phyloP scores from a whole-genome alignment of 1,284 basidiomycete species.

The Exobasidium rhododendri region DNA sequence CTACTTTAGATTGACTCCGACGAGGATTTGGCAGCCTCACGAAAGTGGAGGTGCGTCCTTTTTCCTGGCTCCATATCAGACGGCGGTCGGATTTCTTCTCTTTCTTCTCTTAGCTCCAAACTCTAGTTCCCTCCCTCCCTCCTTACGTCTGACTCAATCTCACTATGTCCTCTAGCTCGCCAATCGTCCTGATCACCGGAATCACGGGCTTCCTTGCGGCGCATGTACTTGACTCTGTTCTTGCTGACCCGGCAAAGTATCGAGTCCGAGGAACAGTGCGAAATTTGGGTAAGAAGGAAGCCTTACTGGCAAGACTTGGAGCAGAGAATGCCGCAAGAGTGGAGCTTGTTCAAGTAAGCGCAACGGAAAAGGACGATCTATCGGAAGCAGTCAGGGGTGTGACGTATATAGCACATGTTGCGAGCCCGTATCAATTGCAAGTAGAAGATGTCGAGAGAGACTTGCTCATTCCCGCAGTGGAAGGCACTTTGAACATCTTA shows the following conservation, averaged over 20 bases:
- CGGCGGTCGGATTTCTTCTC: too few relatives aligned
- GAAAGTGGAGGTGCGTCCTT: too few relatives aligned
- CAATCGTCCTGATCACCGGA: constrained; percentile 41
- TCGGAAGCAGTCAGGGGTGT: constrained; percentile 47
- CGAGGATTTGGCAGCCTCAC: too few relatives aligned
- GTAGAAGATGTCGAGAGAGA: constrained; percentile 51
- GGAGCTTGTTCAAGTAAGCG: constrained; percentile 47
- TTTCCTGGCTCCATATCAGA: too few relatives aligned
- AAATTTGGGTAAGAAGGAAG: constrained; percentile 34
- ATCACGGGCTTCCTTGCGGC: constrained; percentile 45
- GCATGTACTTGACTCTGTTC: constrained; percentile 39
- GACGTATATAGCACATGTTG: constrained; percentile 29
- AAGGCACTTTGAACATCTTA: constrained; percentile 52
- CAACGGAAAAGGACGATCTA: constrained; percentile 52
- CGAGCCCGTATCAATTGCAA: constrained; percentile 45
- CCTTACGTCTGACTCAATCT: too few relatives aligned
- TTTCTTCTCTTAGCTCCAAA: too few relatives aligned
- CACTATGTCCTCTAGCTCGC: too few relatives aligned
- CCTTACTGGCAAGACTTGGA: constrained; percentile 28
- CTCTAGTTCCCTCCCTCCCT: too few relatives aligned
- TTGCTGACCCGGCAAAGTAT: constrained; percentile 34
- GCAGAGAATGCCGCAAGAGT: constrained; percentile 28
- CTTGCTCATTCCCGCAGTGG: constrained; percentile 53
- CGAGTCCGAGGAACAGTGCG: constrained; percentile 44
- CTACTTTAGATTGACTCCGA: too few relatives aligned